These are phyloP conservation scores for Kluyveromyces lactis DNA, from an alignment of 805 yeast species.

Conservation along the genomic window DNA sequence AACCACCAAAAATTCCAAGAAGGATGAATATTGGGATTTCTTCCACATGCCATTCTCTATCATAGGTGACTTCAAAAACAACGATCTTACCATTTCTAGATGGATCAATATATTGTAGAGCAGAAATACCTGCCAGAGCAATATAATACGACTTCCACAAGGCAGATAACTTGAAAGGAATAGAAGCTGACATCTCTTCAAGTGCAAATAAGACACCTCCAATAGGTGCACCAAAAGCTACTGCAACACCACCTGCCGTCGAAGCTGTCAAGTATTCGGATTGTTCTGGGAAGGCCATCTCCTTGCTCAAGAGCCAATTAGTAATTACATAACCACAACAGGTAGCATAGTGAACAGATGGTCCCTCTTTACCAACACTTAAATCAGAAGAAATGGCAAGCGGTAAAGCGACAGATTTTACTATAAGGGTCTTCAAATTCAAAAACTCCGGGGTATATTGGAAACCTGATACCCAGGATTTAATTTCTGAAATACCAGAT, in stretches of 20 bases:
- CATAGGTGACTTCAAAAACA: constrained; percentile 83
- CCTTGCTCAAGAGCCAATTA: constrained; percentile 36
- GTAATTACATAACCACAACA: constrained; percentile 87
- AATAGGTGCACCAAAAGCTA: constrained; percentile 94
- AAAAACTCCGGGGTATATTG: constrained; percentile 63
- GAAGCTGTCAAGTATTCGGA: constrained; percentile 64
- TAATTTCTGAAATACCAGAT: constrained; percentile 94
- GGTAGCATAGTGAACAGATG: constrained; percentile 95
- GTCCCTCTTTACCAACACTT: constrained; percentile 96
- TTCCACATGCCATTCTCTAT: constrained; percentile 74
- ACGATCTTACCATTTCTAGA: constrained; percentile 93
- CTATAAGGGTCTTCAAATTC: constrained; percentile 58
- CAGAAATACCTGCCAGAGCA: constrained; percentile 77
- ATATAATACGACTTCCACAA: constrained; percentile 91
- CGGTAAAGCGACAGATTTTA: constrained; percentile 78
- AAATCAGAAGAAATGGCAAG: constrained; percentile 88
- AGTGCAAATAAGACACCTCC: constrained; percentile 92
- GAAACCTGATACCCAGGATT: constrained; percentile 89
- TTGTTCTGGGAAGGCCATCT: constrained; percentile 26
- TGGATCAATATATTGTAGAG: constrained; percentile 76
- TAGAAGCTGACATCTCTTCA: constrained; percentile 72
- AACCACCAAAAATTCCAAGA: constrained; percentile 85
- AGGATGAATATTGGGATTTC: constrained; percentile 76
- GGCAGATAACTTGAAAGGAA: constrained; percentile 64
- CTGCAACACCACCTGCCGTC: constrained; percentile 97